Base-by-base conservation (phyloP, 1,284 basidiomycete species). In the Rhodotorula sp. region DNA sequence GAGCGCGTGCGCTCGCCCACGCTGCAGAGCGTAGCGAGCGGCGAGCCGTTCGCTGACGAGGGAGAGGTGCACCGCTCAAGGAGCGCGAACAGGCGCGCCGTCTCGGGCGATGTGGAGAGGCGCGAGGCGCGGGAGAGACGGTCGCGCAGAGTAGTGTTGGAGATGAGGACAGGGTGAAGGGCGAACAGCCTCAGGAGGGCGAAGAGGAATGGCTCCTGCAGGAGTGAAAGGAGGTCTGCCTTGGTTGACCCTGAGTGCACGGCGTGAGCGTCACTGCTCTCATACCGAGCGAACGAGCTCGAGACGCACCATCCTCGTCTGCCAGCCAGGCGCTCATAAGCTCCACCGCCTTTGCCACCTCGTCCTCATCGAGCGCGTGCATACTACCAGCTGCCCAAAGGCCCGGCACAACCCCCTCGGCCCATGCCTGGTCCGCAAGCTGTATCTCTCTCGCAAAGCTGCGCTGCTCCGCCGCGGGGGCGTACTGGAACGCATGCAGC, bases 201-300 rank as follows among this genome's bases (percentile, higher is more conserved):
- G 51, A 74, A 64, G 17, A 66, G 9, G 64, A 66, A 50, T 2
- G 67, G 67, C 21, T 69, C 71, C 10, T 48, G 54, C 17, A 69
- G 44, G 8, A 58, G 37, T 4, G 58, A 15, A 12, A 63, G 19
- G 19, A 69, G 39, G n/a, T 48, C 44, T 19, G 29, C 1, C 2
- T 29, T n/a, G 46, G 6, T 66, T 32, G 17, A 61, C 1, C 22
- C 71, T 50, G 41, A 66, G 59, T 0, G 66, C 48, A 32, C 64
- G n/a, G 12, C 64, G 48, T 29, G 68, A 61, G 9, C 57, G 15
- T 64, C 62, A 50, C 6, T 58, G 60, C 21, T 62, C 66, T 25
- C 29, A 53, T n/a, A 19, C 54, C 27, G 2, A 55, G 25, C 21
- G 61, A 15, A 15, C 27, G n/a, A n/a, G n/a, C 12, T 3, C 8